A percentile compares a stretch with the other conserved stretches of the same genome.
phyloP scores from a whole-genome alignment of 768 basidiomycete species.

The Kondoa malvinella region DNA sequence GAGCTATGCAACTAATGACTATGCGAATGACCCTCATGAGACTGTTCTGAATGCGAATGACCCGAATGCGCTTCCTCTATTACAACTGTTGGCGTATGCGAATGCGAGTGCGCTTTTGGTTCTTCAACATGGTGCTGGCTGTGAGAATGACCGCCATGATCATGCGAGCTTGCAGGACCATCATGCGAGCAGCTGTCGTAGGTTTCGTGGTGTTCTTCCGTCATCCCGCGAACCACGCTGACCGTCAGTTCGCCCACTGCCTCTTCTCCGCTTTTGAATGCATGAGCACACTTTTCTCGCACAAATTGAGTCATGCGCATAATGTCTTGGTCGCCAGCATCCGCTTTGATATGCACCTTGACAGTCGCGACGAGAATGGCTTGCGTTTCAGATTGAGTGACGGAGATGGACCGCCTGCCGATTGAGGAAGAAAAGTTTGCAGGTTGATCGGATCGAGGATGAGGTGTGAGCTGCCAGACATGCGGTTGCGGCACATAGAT shows the following conservation, averaged over 20 bases:
- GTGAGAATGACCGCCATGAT: constrained; percentile 5
- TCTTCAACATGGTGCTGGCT: not conserved
- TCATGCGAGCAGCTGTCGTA: not conserved
- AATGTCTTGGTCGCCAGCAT: constrained; percentile 53
- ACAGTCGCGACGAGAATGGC: constrained; percentile 42
- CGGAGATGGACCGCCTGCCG: constrained; percentile 8
- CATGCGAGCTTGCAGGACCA: not conserved
- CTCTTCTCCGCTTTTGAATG: not conserved
- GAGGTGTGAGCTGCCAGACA: constrained; percentile 65
- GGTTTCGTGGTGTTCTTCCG: not conserved
- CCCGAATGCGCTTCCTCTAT: not conserved
- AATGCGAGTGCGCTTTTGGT: not conserved
- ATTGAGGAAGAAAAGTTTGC: constrained; percentile 13
- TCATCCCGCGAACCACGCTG: not conserved
- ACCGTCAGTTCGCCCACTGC: constrained; percentile 7
- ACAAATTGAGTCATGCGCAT: constrained; percentile 58
- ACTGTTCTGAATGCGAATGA: not conserved
- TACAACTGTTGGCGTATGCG: not conserved
- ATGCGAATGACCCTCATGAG: not conserved
- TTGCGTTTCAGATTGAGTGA: constrained; percentile 23
- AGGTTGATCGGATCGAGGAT: constrained; percentile 24
- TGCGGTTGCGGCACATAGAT: constrained; percentile 68
- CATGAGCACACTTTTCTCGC: constrained; percentile 37
- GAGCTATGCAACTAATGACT: not conserved
- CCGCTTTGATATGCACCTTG: constrained; percentile 53